Base-by-base conservation (phyloP, 75 land plant genomes). In the Larix kaempferi region DNA sequence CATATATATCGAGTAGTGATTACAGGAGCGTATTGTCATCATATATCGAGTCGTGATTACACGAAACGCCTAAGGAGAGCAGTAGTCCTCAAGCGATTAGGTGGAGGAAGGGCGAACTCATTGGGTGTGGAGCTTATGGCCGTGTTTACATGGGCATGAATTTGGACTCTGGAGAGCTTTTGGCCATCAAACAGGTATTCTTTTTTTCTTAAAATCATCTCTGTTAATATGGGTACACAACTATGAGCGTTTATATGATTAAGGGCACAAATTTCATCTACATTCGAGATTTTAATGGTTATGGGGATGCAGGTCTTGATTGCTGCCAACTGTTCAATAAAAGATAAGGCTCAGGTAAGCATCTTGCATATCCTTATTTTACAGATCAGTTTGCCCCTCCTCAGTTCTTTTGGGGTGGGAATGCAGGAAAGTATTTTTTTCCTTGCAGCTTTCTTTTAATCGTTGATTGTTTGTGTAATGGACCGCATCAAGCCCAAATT, bases 81-180 rank as follows among this genome's bases (percentile, higher is more conserved):
- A 0, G 33, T 29, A 29, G 78, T n/a, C 29, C 37, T 71, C 25
- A 71, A 33, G 17, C 78, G 39, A 92, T 97, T 78, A 91, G 98
- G 77, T 97, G 99, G 98, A 85, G 99, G 82, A 92, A 92, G 75
- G 99, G 99, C 7, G 98, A 94, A 85, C 76, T 94, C 73, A 94
- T 97, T 71, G 99, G 99, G 11, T 87, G 83, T 39, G 99, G 99
- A 19, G 99, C 98, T 6, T 97, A 91, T 78, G 99, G 99, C 4
- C 87, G 93, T 15, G 99, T 97, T 35, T 94, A 94, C 57, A 97
- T 97, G 98, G 99, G 99, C 22, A 95, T 97, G 95, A 92, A 97
- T 74, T 90, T 94, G 16, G 95, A 94, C 82, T 97, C 98, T 10
- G 99, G 99, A 6, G 98, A 94, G 86, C 91, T 97, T 17, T 80